phyloP scores from a whole-genome alignment of 2,329 filamentous ascomycete genomes.

The Penicillium sp. region DNA sequence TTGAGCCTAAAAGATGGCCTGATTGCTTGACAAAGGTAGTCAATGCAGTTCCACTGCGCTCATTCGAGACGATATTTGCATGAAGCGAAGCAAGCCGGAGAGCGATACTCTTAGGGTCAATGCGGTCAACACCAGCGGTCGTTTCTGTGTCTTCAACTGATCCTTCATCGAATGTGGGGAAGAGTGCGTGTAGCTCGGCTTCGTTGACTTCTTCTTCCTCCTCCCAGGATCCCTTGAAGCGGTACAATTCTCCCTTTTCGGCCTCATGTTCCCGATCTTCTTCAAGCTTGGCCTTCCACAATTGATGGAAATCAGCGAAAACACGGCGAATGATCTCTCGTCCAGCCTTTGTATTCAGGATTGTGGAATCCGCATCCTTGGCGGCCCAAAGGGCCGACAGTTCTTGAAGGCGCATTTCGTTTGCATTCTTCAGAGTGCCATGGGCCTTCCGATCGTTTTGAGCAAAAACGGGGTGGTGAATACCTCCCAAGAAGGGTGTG shows the following conservation, averaged over 20 bases:
- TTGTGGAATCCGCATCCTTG: conserved; percentile 35
- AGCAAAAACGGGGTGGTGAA: conserved; percentile 23
- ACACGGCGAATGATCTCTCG: conserved; percentile 62
- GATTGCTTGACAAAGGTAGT: conserved; percentile 38
- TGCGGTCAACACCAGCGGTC: conserved; percentile 24
- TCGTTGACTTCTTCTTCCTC: conserved; percentile 73
- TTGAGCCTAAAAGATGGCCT: conserved; percentile 35
- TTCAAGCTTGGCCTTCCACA: conserved; percentile 77
- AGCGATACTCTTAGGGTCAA: conserved; percentile 57
- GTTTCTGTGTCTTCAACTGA: conserved; percentile 40
- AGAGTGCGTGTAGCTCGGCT: conserved; percentile 75
- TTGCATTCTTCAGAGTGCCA: conserved; percentile 26
- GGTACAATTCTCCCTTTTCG: conserved; percentile 74
- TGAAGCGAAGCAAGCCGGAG: conserved; percentile 64
- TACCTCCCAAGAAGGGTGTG: conserved; percentile 43
- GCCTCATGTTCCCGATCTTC: conserved; percentile 74
- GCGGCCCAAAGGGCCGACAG: conserved; percentile 37
- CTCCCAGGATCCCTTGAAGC: conserved; percentile 74
- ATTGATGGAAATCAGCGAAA: conserved; percentile 70
- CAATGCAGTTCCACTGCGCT: conserved; percentile 33
- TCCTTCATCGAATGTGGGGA: conserved; percentile 71
- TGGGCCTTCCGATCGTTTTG: conserved; percentile 1
- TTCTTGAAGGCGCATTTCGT: conserved; percentile 41
- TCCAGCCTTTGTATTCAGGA: conserved; percentile 42
- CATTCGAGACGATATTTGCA: conserved; percentile 42